These are phyloP conservation scores for Xanthoconium separans DNA, from an alignment of 1,284 basidiomycete genomes.

Conservation along the genomic window DNA sequence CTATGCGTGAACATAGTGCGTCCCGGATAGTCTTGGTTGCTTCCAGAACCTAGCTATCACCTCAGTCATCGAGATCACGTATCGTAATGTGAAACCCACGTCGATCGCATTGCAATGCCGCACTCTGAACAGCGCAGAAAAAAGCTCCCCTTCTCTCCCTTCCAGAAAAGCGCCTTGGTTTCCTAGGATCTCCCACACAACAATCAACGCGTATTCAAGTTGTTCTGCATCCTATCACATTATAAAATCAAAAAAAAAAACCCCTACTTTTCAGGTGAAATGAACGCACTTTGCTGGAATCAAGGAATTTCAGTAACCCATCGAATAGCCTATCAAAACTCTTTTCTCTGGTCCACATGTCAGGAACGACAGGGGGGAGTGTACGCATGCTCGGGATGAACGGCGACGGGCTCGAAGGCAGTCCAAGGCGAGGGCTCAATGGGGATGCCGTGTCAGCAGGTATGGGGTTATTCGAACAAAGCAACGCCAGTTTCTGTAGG, in stretches of 20 bases:
- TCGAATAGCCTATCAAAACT: constrained; percentile 65
- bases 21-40: constrained; percentile 79
- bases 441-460: constrained; percentile 42
- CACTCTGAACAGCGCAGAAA: constrained; percentile 58
- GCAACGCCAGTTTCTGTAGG: constrained; percentile 59
- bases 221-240: constrained; percentile 52
- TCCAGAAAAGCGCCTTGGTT: constrained; percentile 66
- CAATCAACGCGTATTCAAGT: constrained; percentile 71
- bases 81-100: constrained; percentile 40
- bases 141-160: constrained; percentile 69
- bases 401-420: constrained; percentile 51
- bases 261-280: neutral
- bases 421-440: constrained; percentile 40
- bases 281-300: constrained; percentile 51
- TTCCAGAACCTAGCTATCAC: constrained; percentile 59
- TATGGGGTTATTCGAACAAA: constrained; percentile 60
- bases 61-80: constrained; percentile 11
- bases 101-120: constrained; percentile 68
- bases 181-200: constrained; percentile 74
- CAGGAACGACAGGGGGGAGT: constrained; percentile 44
- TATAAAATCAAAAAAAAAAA: neutral
- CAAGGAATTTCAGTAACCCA: constrained; percentile 58
- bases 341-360: constrained; percentile 67
- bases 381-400: constrained; percentile 40
- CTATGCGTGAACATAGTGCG: constrained; percentile 63